Base-by-base conservation (phyloP, 306 rosid species). In the Mucuna pruriens region DNA sequence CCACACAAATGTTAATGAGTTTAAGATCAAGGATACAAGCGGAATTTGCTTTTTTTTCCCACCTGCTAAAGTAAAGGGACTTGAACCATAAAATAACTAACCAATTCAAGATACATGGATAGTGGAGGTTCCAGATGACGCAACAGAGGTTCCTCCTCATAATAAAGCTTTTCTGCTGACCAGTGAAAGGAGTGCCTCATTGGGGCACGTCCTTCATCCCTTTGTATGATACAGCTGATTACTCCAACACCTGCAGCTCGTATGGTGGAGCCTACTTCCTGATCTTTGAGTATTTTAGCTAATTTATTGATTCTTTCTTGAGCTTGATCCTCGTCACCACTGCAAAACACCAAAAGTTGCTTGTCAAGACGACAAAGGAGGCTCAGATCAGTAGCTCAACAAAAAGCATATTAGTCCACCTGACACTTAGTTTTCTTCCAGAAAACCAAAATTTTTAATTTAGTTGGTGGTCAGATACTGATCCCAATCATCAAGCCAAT, bases 161-260 rank as follows among this genome's bases (percentile, higher is more conserved):
- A 95, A 81, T 90, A 83, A 48, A 60, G 87, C 84, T 90, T 95
- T 83, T 91, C 97, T 15, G 88, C 71, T 12, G 96, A 93, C 99
- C 97, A 93, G 87, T 93, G 96, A 84, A 95, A 93, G 73, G 99
- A 95, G 90, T 95, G 99, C 90, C 99, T 93, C 98, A 95, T 95
- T n/a, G 99, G 99, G 39, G 99, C 81, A 68, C 99, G 93, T 75
- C 99, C 99, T 87, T 95, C 99, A 87, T 95, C 97, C 85, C 99
- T 95, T 84, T 91, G 99, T 79, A 95, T 91, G 77, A 95, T 95
- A 78, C 99, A 95, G 82, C 98, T 95, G 78, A 95, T 92, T 73
- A 88, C 96, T 36, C 91, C 92, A 72, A 95, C 97, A 82, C 98
- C 99, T 42, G 94, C 90, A 76, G 85, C 69, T 31, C 80, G 90